A percentile compares a stretch with the other conserved stretches of the same genome.
Evolutionary conservation across 108 stramenopile genomes (phyloP).

Genomic region (Licmophora abbreviata): DNA sequence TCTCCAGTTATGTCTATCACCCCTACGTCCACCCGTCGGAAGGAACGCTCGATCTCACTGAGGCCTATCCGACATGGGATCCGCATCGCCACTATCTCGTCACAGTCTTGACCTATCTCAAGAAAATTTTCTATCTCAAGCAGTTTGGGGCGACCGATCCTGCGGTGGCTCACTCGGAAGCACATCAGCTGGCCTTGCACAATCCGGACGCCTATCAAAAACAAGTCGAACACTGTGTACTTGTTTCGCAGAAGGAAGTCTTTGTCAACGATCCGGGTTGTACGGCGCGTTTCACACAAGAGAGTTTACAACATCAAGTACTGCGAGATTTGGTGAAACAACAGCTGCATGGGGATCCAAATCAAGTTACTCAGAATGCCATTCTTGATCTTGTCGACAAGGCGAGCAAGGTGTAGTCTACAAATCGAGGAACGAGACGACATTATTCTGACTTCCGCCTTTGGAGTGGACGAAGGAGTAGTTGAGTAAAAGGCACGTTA

Average conservation of each 20-base stretch:
- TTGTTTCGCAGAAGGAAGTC: conserved; percentile 66
- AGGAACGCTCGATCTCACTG: conserved; percentile 74
- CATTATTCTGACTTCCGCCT: too few relatives aligned
- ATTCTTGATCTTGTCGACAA: conserved; percentile 45
- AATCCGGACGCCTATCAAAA: conserved; percentile 54
- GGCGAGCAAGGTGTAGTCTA: conserved; percentile 40
- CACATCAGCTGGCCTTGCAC: conserved; percentile 38
- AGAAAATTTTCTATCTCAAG: conserved; percentile 95
- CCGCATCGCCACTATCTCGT: conserved; percentile 83
- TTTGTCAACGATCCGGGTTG: conserved; percentile 62
- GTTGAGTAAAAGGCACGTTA: too few relatives aligned
- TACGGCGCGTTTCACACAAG: conserved; percentile 64
- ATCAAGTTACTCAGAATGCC: conserved; percentile 35
- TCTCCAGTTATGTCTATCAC: conserved; percentile 78
- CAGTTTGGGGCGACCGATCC: conserved; percentile 37
- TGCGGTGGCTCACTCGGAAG: conserved; percentile 60
- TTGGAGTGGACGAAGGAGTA: too few relatives aligned
- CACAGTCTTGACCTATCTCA: conserved; percentile 91
- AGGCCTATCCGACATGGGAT: conserved; percentile 82
- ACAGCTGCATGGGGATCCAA: conserved; percentile 43
- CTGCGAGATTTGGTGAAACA: conserved; percentile 64
- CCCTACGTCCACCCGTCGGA: conserved; percentile 81
- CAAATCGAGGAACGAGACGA: not conserved
- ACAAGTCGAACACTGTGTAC: conserved; percentile 64
- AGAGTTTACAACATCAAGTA: conserved; percentile 48